phyloP scores from a whole-genome alignment of 2,329 filamentous ascomycete genomes.

The Piedraia hortae region DNA sequence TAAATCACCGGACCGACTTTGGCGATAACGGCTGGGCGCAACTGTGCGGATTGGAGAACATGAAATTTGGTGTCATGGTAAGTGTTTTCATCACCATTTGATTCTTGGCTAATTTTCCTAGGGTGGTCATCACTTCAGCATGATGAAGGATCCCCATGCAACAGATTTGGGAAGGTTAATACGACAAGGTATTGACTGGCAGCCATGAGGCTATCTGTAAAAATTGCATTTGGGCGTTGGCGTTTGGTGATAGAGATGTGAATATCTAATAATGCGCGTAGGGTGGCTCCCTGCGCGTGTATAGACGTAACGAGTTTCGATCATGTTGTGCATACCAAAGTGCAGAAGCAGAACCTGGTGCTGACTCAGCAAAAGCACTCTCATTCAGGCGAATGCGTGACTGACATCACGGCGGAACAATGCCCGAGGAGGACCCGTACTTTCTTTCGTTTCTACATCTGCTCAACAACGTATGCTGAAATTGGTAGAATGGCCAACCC shows the following conservation, averaged over 20 bases:
- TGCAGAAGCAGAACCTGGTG: too few species aligned
- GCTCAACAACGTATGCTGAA: slow-evolving; percentile 8
- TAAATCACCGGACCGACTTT: slow-evolving; percentile 48
- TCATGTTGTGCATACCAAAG: too few species aligned
- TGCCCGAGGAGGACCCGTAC: too few species aligned
- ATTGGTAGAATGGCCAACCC: slow-evolving; percentile 38
- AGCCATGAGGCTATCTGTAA: slow-evolving; percentile 4
- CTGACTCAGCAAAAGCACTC: too few species aligned
- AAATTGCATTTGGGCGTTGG: too few species aligned
- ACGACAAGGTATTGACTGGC: slow-evolving; percentile 15
- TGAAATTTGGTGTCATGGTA: slow-evolving; percentile 35
- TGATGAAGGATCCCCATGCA: slow-evolving; percentile 36
- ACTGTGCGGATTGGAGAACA: slow-evolving; percentile 32
- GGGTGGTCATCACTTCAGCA: slow-evolving; percentile 24
- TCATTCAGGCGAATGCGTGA: too few species aligned
- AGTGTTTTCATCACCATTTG: not conserved
- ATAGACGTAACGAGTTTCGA: too few species aligned
- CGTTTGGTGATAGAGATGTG: too few species aligned
- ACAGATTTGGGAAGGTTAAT: slow-evolving; percentile 16
- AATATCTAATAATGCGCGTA: too few species aligned
- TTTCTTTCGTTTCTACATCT: too few species aligned
- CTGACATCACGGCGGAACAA: too few species aligned
- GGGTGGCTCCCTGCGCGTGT: too few species aligned
- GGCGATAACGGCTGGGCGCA: slow-evolving; percentile 41
- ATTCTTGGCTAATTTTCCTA: slow-evolving; percentile 1